Evolutionary conservation across 2,329 filamentous ascomycete species (phyloP).

Genomic region (Sarocladium kiliense): DNA sequence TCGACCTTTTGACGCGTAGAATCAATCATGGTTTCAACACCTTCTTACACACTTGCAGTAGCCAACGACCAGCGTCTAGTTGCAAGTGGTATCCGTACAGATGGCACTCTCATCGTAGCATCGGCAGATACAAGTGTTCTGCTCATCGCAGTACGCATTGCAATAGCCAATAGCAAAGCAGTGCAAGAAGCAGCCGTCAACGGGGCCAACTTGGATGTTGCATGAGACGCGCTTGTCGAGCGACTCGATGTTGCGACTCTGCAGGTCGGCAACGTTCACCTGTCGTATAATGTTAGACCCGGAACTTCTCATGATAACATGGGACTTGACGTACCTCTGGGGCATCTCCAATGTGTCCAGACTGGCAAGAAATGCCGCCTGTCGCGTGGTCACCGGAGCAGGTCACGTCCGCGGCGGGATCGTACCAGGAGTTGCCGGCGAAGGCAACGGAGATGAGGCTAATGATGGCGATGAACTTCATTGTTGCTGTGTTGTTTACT

Average conservation of each 20-base stretch:
- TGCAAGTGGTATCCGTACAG: too few relatives aligned
- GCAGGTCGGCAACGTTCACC: conserved; percentile 6
- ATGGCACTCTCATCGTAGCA: too few relatives aligned
- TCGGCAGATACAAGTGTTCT: too few relatives aligned
- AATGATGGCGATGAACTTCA: conserved; percentile 1
- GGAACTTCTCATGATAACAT: too few relatives aligned
- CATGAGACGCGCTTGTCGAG: conserved; percentile 8
- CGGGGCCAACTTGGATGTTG: too few relatives aligned
- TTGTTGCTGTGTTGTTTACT: neutral
- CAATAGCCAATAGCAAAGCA: conserved; percentile 5
- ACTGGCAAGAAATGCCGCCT: too few relatives aligned
- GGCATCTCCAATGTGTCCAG: neutral
- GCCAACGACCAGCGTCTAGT: too few relatives aligned
- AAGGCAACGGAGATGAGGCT: neutral
- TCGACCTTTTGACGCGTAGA: too few relatives aligned
- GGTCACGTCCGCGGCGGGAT: conserved; percentile 5
- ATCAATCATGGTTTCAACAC: too few relatives aligned
- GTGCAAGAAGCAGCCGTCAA: conserved; percentile 2
- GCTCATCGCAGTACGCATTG: conserved; percentile 6
- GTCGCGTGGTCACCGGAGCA: neutral
- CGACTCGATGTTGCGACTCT: conserved; percentile 3
- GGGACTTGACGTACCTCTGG: neutral
- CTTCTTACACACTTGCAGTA: too few relatives aligned
- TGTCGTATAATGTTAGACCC: neutral
- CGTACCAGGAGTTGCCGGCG: conserved; percentile 5